phyloP scores from a whole-genome alignment of 2,329 filamentous ascomycete species.

The Epichloe typhina region DNA sequence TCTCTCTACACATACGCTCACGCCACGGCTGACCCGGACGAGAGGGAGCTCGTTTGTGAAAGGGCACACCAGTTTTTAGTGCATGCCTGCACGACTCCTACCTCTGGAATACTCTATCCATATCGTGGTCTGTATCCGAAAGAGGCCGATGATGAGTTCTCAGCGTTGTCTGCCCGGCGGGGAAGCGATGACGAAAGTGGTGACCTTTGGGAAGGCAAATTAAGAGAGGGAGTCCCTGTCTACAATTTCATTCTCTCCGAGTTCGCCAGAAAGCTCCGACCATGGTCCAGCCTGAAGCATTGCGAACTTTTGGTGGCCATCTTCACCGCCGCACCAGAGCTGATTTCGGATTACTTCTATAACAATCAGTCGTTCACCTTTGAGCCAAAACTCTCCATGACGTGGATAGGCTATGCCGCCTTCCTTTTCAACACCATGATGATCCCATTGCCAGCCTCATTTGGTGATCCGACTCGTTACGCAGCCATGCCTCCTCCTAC shows the following conservation, averaged over 20 bases:
- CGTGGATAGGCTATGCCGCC: slow-evolving; percentile 88
- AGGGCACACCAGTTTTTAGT: slow-evolving; percentile 64
- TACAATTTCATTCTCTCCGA: slow-evolving; percentile 69
- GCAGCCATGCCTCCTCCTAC: slow-evolving; percentile 61
- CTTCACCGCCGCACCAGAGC: slow-evolving; percentile 69
- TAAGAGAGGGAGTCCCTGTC: slow-evolving; percentile 53
- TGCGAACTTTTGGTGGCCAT: slow-evolving; percentile 69
- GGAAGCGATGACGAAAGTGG: slow-evolving; percentile 35
- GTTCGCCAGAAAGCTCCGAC: slow-evolving; percentile 66
- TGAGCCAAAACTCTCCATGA: slow-evolving; percentile 82
- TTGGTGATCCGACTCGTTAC: slow-evolving; percentile 53
- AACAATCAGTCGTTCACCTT: slow-evolving; percentile 70
- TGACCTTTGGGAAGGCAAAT: slow-evolving; percentile 56
- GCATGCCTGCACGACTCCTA: slow-evolving; percentile 58
- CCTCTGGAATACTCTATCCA: slow-evolving; percentile 60
- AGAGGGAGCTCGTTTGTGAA: slow-evolving; percentile 42
- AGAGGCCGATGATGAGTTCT: slow-evolving; percentile 41
- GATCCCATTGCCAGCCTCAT: slow-evolving; percentile 56
- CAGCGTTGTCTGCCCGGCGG: slow-evolving; percentile 13
- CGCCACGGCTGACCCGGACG: slow-evolving; percentile 26
- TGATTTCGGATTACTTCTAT: slow-evolving; percentile 77
- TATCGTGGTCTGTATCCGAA: slow-evolving; percentile 78
- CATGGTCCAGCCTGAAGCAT: slow-evolving; percentile 71
- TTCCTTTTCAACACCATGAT: slow-evolving; percentile 74
- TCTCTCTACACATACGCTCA: slow-evolving; percentile 54